phyloP scores from a whole-genome alignment of 768 basidiomycete genomes.

The Paxillus rubicundulus region DNA sequence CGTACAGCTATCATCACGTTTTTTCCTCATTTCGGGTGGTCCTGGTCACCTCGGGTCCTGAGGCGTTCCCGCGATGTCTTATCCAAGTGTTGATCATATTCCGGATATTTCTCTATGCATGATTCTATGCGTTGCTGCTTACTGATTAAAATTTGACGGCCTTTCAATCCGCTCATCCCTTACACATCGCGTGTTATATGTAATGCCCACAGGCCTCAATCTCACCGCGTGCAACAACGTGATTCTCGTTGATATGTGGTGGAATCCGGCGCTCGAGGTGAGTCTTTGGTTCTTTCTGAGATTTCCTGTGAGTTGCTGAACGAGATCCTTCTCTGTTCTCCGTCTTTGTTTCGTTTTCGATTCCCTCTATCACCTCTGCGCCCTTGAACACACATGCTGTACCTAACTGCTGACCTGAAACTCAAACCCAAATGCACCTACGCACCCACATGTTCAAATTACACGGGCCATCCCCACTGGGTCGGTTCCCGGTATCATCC shows the following conservation, averaged over 20 bases:
- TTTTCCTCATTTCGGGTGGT: neutral
- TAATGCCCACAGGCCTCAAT: slow-evolving; percentile 71
- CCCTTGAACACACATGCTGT: neutral
- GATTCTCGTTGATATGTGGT: slow-evolving; percentile 92
- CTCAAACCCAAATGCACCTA: neutral
- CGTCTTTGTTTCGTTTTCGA: neutral
- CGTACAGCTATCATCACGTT: neutral
- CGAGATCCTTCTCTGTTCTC: neutral
- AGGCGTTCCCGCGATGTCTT: neutral
- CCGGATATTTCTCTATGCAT: neutral
- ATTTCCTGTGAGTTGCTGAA: slow-evolving; percentile 9
- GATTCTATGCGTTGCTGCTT: neutral
- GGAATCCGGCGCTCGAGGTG: slow-evolving; percentile 87
- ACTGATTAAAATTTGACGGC: slow-evolving; percentile 13
- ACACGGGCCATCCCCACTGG: neutral
- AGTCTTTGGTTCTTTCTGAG: slow-evolving; percentile 17
- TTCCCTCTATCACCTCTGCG: neutral
- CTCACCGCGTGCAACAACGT: slow-evolving; percentile 93
- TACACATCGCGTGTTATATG: neutral
- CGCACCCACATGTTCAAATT: neutral
- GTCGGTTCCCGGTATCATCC: neutral
- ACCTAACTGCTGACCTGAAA: too few species aligned
- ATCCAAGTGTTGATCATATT: neutral
- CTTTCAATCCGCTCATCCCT: neutral
- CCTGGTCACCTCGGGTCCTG: neutral